These are phyloP conservation scores for Colletotrichum spinosum DNA, from an alignment of 2,329 filamentous ascomycete genomes.

Conservation along the genomic window DNA sequence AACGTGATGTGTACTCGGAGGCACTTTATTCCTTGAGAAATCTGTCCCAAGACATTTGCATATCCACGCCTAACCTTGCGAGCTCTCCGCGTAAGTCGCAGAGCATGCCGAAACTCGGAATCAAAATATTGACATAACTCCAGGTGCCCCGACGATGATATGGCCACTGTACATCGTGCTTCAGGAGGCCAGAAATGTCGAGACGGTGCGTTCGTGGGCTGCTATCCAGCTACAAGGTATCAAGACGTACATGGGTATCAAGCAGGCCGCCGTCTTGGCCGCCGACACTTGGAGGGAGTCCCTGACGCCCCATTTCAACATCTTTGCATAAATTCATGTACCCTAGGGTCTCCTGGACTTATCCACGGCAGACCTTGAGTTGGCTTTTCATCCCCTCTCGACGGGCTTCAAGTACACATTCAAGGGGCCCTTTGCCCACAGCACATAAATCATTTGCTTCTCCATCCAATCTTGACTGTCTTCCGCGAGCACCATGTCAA, in stretches of 20 bases:
- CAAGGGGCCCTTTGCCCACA: conserved; percentile 28
- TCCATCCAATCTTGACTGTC: conserved; percentile 51
- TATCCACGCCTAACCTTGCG: conserved; percentile 7
- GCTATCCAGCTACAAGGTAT: conserved; percentile 37
- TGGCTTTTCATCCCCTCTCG: not conserved
- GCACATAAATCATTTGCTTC: conserved; percentile 18
- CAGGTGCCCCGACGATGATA: conserved; percentile 29
- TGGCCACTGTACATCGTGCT: conserved; percentile 39
- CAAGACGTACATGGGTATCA: conserved; percentile 36
- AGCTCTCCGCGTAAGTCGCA: conserved; percentile 6
- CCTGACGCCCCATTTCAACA: not conserved
- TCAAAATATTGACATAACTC: not conserved
- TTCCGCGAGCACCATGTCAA: conserved; percentile 54
- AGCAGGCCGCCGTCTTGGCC: conserved; percentile 39
- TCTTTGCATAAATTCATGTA: not conserved
- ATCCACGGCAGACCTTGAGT: too few species aligned
- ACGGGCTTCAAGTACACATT: conserved; percentile 31
- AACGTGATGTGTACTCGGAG: conserved; percentile 1
- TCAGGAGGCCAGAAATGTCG: conserved; percentile 31
- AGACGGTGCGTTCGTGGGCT: conserved; percentile 33
- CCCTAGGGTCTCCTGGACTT: too few species aligned
- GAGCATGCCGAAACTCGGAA: not conserved
- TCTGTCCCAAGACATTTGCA: conserved; percentile 17
- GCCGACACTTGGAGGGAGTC: conserved; percentile 21
- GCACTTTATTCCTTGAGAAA: not conserved